Conservation (phyloP, 2,329 filamentous ascomycete species). For the Calonectria ilicicola region DNA sequence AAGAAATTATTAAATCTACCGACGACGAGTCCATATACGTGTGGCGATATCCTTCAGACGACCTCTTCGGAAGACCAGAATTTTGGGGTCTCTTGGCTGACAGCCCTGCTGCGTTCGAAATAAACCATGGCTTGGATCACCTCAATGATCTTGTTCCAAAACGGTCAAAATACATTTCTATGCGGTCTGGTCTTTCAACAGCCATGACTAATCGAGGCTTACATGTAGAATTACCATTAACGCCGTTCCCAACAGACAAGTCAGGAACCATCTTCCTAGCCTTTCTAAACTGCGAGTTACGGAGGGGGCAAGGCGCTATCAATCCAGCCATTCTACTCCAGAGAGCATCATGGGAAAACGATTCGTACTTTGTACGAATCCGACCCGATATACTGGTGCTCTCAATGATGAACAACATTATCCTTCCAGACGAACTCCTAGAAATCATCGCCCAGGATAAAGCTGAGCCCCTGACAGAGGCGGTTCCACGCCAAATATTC, state of each 20-base stretch:
- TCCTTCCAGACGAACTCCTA: constrained; percentile 39
- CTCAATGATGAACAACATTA: constrained; percentile 43
- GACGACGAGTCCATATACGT: constrained; percentile 47
- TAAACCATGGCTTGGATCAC: constrained; percentile 30
- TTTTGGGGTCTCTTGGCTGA: constrained; percentile 44
- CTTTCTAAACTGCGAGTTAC: constrained; percentile 44
- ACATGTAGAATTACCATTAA: constrained; percentile 41
- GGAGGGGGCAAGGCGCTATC: constrained; percentile 36
- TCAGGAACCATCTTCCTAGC: constrained; percentile 44
- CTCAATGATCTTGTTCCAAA: constrained; percentile 32
- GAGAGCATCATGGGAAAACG: constrained; percentile 43
- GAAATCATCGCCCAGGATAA: constrained; percentile 22
- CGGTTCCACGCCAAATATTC: constrained; percentile 38
- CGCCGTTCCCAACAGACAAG: constrained; percentile 41
- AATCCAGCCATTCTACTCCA: constrained; percentile 45
- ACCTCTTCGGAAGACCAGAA: constrained; percentile 27
- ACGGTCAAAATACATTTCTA: constrained; percentile 40
- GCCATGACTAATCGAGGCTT: constrained; percentile 41
- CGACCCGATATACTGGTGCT: constrained; percentile 40
- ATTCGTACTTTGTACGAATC: constrained; percentile 43
- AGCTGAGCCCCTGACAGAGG: constrained; percentile 25
- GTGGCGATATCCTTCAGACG: constrained; percentile 36
- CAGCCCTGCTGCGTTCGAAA: constrained; percentile 41
- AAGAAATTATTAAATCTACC: constrained; percentile 45
- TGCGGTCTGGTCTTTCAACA: constrained; percentile 34